Evolutionary conservation across 2,329 filamentous ascomycete species (phyloP).

Genomic region (Niveomyces coronatus): DNA sequence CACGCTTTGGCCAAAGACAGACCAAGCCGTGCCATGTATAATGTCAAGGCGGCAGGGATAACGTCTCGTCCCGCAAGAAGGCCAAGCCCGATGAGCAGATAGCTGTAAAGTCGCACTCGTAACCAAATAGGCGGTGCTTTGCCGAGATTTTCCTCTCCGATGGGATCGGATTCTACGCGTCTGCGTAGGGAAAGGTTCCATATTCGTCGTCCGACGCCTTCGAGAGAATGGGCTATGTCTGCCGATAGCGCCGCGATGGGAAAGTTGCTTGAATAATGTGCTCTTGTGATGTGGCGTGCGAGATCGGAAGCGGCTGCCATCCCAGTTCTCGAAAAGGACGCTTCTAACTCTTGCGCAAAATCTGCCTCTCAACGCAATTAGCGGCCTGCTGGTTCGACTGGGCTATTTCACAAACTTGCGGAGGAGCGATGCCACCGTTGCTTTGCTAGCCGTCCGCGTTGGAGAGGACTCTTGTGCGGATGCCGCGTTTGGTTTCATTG

Average conservation of each 20-base stretch:
- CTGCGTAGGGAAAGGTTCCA: slow-evolving; percentile 2
- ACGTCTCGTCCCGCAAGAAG: background rate
- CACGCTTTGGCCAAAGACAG: slow-evolving; percentile 51
- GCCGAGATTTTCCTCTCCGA: too few relatives aligned
- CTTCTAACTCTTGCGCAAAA: background rate
- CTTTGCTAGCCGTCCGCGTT: too few relatives aligned
- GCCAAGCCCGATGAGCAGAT: slow-evolving; percentile 2
- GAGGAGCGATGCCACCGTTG: slow-evolving; percentile 2
- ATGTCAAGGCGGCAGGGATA: background rate
- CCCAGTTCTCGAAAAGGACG: background rate
- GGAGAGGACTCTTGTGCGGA: too few relatives aligned
- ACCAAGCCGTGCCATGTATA: slow-evolving; percentile 55
- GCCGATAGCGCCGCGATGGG: background rate
- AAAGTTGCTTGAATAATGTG: slow-evolving; percentile 1
- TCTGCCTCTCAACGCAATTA: background rate
- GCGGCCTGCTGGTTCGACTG: too few relatives aligned
- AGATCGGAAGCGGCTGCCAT: background rate
- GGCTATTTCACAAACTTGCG: too few relatives aligned
- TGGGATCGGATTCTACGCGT: too few relatives aligned
- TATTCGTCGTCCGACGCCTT: slow-evolving; percentile 1
- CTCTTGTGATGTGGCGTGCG: slow-evolving; percentile 1
- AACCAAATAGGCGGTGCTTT: background rate
- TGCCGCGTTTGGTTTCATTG: too few relatives aligned
- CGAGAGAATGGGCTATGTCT: background rate
- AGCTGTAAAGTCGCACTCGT: slow-evolving; percentile 1